Base-by-base conservation (phyloP, 306 rosid species). In the Malus sieversii region DNA sequence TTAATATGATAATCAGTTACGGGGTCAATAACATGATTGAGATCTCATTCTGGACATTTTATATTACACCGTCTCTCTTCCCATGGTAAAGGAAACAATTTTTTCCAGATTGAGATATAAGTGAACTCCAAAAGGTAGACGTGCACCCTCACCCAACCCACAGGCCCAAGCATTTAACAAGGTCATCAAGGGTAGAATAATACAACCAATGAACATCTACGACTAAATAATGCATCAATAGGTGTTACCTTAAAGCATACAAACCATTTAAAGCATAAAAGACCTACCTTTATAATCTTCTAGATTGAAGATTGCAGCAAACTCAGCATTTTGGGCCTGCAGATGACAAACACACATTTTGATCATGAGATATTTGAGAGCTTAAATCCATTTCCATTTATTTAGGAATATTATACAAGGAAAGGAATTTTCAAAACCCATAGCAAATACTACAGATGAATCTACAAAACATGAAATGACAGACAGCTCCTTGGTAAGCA, bases 281-380 rank as follows among this genome's bases (percentile, higher is more conserved):
- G 35, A 72, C 79, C 69, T 81, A 92, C 99, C 97, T 87, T 88
- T 95, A 85, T 90, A 95, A 79, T 95, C 97, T 88, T 92, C 99
- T 32, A 95, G 97, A 82, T 95, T 95, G 80, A 95, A 95, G 82
- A 92, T 65, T 52, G 79, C 85, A 79, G 97, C 84, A 70, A 92
- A 95, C 40, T 88, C 92, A 51, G 89, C 88, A 84, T 95, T 95
- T 84, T 92, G 99, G 61, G 90, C 96, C 97, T 95, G 91, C 32
- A 80, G 78, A 81, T 72, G 76, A 71, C 64, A 80, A 78, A 82
- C 66, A 82, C 75, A 64, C 12, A 60, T 74, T 79, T 45, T 55
- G 61, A 35, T 62, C 16, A 20, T 25, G 61, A 62, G 32, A 44
- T 61, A 44, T 19, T 3, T 59, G 16, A 22, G 42, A 16, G 22